A percentile compares a stretch with the other conserved stretches of the same genome.
These are phyloP conservation scores for Talaromyces pinophilus DNA, from an alignment of 2,329 filamentous ascomycete genomes.

Conservation along the genomic window DNA sequence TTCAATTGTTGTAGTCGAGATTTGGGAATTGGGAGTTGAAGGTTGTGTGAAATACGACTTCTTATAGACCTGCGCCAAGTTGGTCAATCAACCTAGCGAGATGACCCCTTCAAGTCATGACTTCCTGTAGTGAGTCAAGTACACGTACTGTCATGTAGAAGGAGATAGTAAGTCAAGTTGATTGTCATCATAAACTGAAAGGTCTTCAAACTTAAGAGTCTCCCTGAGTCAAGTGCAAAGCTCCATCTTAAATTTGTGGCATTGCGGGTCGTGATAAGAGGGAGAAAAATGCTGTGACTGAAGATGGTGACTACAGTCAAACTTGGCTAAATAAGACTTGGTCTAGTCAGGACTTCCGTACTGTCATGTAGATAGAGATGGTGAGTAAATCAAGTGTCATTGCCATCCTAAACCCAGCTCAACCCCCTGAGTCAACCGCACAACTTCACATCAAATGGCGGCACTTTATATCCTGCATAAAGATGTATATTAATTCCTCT, in stretches of 20 bases:
- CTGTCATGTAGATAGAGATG: not conserved
- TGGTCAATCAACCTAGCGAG: not conserved
- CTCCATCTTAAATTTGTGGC: not conserved
- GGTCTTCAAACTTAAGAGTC: not conserved
- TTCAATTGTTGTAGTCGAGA: not conserved
- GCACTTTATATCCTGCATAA: not conserved
- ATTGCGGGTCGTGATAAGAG: not conserved
- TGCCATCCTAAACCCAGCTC: not conserved
- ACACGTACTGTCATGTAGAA: not conserved
- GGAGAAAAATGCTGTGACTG: not conserved
- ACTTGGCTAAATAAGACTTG: not conserved
- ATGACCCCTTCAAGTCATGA: not conserved
- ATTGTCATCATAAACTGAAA: not conserved
- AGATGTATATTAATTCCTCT: slow-evolving; percentile 3
- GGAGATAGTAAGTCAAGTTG: not conserved
- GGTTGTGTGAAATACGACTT: not conserved
- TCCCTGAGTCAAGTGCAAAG: not conserved
- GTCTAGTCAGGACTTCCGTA: not conserved
- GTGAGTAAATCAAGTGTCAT: not conserved
- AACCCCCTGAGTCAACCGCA: not conserved
- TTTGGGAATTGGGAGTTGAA: not conserved
- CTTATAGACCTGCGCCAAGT: not conserved
- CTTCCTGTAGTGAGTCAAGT: not conserved
- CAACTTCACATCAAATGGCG: not conserved
- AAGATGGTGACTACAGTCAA: not conserved